Evolutionary conservation across 768 basidiomycete species (phyloP).

Genomic region (Termitomyces sp.): DNA sequence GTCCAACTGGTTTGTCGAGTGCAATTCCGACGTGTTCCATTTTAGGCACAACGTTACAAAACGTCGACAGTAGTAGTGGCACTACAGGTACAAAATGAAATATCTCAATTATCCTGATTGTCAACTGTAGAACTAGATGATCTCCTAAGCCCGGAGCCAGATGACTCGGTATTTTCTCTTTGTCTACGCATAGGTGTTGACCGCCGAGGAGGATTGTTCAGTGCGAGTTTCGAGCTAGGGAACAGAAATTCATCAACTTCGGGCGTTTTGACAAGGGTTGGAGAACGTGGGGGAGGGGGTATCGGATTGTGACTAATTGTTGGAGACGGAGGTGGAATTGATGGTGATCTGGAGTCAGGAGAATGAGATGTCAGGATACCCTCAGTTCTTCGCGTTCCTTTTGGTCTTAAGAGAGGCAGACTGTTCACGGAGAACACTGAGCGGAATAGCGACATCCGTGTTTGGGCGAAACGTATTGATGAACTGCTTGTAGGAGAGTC

Average conservation of each 20-base stretch:
- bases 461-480: constrained; percentile 20
- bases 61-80: neutral
- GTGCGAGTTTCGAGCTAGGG: constrained; percentile 27
- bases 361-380: constrained; percentile 69
- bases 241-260: constrained; percentile 28
- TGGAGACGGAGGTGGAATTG: constrained; percentile 24
- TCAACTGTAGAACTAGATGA: constrained; percentile 13
- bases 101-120: constrained; percentile 10
- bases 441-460: constrained; percentile 59
- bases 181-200: constrained; percentile 19
- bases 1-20: no score
- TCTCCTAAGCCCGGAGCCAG: constrained; percentile 24
- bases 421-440: constrained; percentile 47
- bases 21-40: no score
- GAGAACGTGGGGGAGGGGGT: constrained; percentile 31
- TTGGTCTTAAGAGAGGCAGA: constrained; percentile 37
- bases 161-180: constrained; percentile 16
- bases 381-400: constrained; percentile 42
- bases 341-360: constrained; percentile 31
- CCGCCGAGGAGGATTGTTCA: constrained; percentile 37
- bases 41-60: no score
- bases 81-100: neutral
- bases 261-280: constrained; percentile 22
- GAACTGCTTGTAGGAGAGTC: constrained; percentile 32
- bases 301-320: constrained; percentile 15